Base-by-base conservation (phyloP, 1,284 basidiomycete species). In the Puccinia triticina region DNA sequence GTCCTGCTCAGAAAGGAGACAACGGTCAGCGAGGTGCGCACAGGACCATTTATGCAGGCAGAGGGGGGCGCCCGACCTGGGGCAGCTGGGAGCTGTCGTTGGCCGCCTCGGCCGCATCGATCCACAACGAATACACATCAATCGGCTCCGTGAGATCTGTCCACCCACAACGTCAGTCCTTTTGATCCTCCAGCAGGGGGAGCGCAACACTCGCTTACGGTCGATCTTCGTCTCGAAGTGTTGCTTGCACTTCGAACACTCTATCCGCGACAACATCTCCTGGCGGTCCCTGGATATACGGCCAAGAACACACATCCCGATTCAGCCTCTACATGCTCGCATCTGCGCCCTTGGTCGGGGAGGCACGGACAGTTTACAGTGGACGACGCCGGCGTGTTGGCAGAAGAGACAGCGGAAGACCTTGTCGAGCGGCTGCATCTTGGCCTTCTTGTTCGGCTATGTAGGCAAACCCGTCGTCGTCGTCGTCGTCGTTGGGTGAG, bases 91-190 rank as follows among this genome's bases (percentile, higher is more conserved):
- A 8, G 11, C 11, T 0, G 37, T 75, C 32, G n/a, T 18, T 43
- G 23, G 53, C 50, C 34, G 73, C 40, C 5, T 75, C 50, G 34
- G 81, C 66, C 10, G 81, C 81, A 71, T 82, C 81, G 37, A 82
- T 82, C 81, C 81, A 82, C 67, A 77, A 64, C 7, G 81, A 82
- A 57, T 82, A 82, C 0, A 82, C 81, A 53, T 82, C 81, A 48
- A 82, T 82, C 12, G 81, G 81, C 66, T 82, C 81, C 5, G 81
- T 82, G 14, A 82, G 64, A 77, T 82, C 81, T 82, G 50, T 40
- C 1, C 0, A 1, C 7, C 2, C 8, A 12, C 37, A n/a, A n/a
- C n/a, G n/a, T n/a, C n/a, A n/a, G n/a, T n/a, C n/a, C n/a, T n/a
- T n/a, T n/a, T n/a, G n/a, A n/a, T n/a, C n/a, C n/a, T n/a, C n/a